A percentile compares a stretch with the other conserved stretches of the same genome.
Evolutionary conservation across 2,329 filamentous ascomycete species (phyloP).

Genomic region (Aphanoascus verrucosus): DNA sequence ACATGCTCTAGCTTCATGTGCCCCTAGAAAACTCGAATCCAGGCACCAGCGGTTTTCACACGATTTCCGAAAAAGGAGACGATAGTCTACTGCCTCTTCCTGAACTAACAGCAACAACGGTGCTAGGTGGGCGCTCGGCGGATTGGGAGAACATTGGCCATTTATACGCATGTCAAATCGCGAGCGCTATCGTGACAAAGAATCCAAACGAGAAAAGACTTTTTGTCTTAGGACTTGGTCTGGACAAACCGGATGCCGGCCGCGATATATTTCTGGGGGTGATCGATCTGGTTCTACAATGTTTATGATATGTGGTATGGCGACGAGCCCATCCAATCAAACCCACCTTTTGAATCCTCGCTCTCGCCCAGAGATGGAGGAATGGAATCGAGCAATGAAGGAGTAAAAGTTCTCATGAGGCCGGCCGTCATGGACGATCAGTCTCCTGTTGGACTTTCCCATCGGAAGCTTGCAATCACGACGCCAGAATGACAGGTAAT

Average conservation of each 20-base stretch:
- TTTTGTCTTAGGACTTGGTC: constrained; percentile 49
- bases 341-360: too few species aligned
- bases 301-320: constrained; percentile 31
- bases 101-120: constrained; percentile 73
- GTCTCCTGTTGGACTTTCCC: too few species aligned
- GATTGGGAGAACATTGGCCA: constrained; percentile 76
- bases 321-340: too few species aligned
- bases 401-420: too few species aligned
- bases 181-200: constrained; percentile 62
- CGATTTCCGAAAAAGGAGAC: constrained; percentile 29
- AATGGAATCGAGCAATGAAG: too few species aligned
- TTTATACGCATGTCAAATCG: constrained; percentile 80
- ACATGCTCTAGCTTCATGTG: constrained; percentile 23
- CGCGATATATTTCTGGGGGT: constrained; percentile 35
- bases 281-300: constrained; percentile 35
- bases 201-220: constrained; percentile 52
- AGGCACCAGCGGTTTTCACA: constrained; percentile 30
- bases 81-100: constrained; percentile 61
- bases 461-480: neutral
- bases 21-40: constrained; percentile 28
- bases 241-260: constrained; percentile 38
- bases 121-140: constrained; percentile 71
- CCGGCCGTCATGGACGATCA: too few species aligned
- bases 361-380: too few species aligned
- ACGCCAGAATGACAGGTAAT: neutral